A percentile compares a stretch with the other conserved stretches of the same genome.
These are phyloP conservation scores for Brettanomyces nanus DNA, from an alignment of 805 yeast species.

Conservation along the genomic window DNA sequence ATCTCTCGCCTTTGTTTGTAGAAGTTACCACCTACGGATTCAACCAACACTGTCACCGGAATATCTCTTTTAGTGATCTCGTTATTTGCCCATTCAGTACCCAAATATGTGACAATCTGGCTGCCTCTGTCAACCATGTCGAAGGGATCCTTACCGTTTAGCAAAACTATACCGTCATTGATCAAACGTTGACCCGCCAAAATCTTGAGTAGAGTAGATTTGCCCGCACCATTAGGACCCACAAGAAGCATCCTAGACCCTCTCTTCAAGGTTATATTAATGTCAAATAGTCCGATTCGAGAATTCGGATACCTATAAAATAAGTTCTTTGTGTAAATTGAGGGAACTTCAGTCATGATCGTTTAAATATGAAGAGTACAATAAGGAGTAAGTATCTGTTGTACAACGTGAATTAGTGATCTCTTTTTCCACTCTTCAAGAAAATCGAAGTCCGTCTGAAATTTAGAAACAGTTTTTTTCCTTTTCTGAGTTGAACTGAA, in stretches of 20 bases:
- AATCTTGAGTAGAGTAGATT: conserved; percentile 76
- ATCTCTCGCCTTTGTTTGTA: conserved; percentile 70
- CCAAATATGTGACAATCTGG: conserved; percentile 56
- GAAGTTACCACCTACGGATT: conserved; percentile 72
- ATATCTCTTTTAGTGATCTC: conserved; percentile 86
- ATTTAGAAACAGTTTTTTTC: too few relatives aligned
- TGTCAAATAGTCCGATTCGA: conserved; percentile 58
- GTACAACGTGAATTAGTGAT: too few relatives aligned
- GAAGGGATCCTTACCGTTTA: conserved; percentile 90
- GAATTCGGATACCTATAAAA: conserved; percentile 60
- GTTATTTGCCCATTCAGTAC: conserved; percentile 97
- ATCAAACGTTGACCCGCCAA: conserved; percentile 90
- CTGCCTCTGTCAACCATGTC: conserved; percentile 9
- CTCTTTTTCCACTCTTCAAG: too few relatives aligned
- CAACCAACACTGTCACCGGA: conserved; percentile 70
- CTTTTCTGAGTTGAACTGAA: too few relatives aligned
- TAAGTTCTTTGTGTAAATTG: conserved; percentile 57
- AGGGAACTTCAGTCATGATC: neutral
- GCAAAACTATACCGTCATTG: conserved; percentile 54
- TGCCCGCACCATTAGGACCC: conserved; percentile 98
- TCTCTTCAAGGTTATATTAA: conserved; percentile 55
- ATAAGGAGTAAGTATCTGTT: too few relatives aligned
- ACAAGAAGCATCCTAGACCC: conserved; percentile 70
- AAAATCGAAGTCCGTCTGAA: too few relatives aligned
- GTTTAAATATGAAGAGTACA: too few relatives aligned